A percentile compares a stretch with the other conserved stretches of the same genome.
Evolutionary conservation across 768 basidiomycete genomes (phyloP).

Genomic region (Phylloporus sp.): DNA sequence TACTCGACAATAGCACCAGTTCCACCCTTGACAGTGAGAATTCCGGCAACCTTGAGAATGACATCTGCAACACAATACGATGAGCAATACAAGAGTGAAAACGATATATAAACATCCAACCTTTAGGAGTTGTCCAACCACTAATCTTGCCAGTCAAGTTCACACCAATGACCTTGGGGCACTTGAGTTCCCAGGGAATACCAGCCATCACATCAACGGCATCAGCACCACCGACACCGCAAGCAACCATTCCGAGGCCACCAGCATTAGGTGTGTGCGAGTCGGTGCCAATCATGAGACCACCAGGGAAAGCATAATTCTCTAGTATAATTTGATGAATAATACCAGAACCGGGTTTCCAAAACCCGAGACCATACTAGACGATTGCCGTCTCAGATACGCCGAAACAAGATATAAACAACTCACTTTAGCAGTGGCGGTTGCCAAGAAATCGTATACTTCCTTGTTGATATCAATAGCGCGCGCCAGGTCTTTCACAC

Average conservation of each 20-base stretch:
- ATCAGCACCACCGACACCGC: slow-evolving; percentile 99
- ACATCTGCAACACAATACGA: slow-evolving; percentile 55
- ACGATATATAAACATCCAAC: slow-evolving; percentile 40
- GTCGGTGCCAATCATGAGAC: slow-evolving; percentile 99
- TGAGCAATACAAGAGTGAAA: slow-evolving; percentile 5
- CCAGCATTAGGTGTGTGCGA: slow-evolving; percentile 99
- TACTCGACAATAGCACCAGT: slow-evolving; percentile 99
- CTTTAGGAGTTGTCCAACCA: slow-evolving; percentile 98
- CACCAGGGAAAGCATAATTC: slow-evolving; percentile 99
- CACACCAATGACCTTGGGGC: slow-evolving; percentile 98
- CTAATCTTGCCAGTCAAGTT: slow-evolving; percentile 91
- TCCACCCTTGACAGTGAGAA: slow-evolving; percentile 98
- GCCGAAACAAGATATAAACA: neutral
- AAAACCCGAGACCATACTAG: slow-evolving; percentile 98
- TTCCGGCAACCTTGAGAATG: slow-evolving; percentile 98
- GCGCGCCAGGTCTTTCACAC: slow-evolving; percentile 88
- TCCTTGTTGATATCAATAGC: slow-evolving; percentile 95
- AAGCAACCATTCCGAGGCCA: slow-evolving; percentile 98
- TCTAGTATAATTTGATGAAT: slow-evolving; percentile 99
- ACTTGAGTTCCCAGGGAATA: slow-evolving; percentile 99
- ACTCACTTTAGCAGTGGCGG: slow-evolving; percentile 83
- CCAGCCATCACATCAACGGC: slow-evolving; percentile 99
- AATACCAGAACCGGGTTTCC: slow-evolving; percentile 98
- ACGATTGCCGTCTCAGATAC: neutral
- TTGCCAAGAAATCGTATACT: slow-evolving; percentile 98